These are phyloP conservation scores for Cytospora schulzeri DNA, from an alignment of 2,329 filamentous ascomycete genomes.

Conservation along the genomic window DNA sequence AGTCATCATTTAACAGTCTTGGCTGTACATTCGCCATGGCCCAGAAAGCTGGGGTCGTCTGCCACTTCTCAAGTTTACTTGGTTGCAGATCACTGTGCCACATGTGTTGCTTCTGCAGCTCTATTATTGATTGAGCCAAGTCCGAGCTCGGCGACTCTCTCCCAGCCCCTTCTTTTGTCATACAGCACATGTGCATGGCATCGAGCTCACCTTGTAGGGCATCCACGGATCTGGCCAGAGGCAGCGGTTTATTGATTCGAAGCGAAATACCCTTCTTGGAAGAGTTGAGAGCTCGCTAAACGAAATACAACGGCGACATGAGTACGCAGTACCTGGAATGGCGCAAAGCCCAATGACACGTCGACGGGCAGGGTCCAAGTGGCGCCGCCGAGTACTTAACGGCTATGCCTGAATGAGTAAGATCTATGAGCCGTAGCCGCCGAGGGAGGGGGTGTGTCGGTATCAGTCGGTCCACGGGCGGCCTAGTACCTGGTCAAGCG, in stretches of 20 bases:
- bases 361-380: constrained; percentile 12
- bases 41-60: background rate
- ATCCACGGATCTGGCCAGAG: background rate
- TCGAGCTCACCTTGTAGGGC: background rate
- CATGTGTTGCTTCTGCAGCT: constrained; percentile 1
- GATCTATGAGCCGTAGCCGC: constrained; percentile 15
- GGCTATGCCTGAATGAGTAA: constrained; percentile 2
- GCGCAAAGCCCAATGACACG: background rate
- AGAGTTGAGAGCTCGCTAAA: background rate
- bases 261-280: background rate
- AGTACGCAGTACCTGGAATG: background rate
- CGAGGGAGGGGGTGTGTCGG: constrained; percentile 17
- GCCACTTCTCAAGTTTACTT: background rate
- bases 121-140: background rate
- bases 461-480: constrained; percentile 21
- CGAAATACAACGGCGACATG: background rate
- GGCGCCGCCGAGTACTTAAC: constrained; percentile 9
- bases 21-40: background rate
- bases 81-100: background rate
- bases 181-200: background rate
- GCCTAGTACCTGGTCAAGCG: constrained; percentile 2
- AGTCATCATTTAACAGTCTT: background rate
- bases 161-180: background rate
- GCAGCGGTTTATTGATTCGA: background rate
- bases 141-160: background rate